Conservation (phyloP, 2,329 filamentous ascomycete genomes). For the Fusarium pseudonygamai region DNA sequence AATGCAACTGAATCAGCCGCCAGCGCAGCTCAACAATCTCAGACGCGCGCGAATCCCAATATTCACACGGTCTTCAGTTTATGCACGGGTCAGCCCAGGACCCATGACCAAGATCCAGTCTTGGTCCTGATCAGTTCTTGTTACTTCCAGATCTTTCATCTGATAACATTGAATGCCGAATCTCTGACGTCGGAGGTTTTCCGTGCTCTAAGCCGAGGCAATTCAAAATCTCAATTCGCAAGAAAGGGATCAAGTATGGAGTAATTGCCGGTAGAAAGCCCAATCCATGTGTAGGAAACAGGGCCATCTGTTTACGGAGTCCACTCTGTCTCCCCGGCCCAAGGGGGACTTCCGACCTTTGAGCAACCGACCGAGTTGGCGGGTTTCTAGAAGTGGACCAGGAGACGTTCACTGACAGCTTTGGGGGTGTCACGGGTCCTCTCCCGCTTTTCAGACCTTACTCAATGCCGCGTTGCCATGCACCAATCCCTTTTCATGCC, state of each 20-base stretch:
- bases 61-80: slow-evolving; percentile 18
- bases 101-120: slow-evolving; percentile 1
- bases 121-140: slow-evolving; percentile 10
- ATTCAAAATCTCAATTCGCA: slow-evolving; percentile 16
- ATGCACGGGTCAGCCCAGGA: slow-evolving; percentile 17
- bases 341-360: slow-evolving; percentile 32
- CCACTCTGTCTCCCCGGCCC: slow-evolving; percentile 31
- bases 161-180: slow-evolving; percentile 3
- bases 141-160: slow-evolving; percentile 24
- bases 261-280: slow-evolving; percentile 7
- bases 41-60: slow-evolving; percentile 18
- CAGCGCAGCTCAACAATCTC: slow-evolving; percentile 31
- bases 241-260: slow-evolving; percentile 16
- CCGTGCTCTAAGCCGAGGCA: slow-evolving; percentile 37
- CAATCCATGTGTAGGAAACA: slow-evolving; percentile 9
- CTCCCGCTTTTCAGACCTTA: slow-evolving; percentile 11
- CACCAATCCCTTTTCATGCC: slow-evolving; percentile 6
- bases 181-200: slow-evolving; percentile 18
- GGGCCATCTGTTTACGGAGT: slow-evolving; percentile 20
- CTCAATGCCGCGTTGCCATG: slow-evolving; percentile 21
- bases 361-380: slow-evolving; percentile 38
- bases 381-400: slow-evolving; percentile 36
- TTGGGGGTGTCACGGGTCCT: slow-evolving; percentile 28
- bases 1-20: slow-evolving; percentile 6
- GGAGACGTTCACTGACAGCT: slow-evolving; percentile 7